Evolutionary conservation across 352 stramenopile genomes (phyloP).

Genomic region (Phytopythium delawarense): DNA sequence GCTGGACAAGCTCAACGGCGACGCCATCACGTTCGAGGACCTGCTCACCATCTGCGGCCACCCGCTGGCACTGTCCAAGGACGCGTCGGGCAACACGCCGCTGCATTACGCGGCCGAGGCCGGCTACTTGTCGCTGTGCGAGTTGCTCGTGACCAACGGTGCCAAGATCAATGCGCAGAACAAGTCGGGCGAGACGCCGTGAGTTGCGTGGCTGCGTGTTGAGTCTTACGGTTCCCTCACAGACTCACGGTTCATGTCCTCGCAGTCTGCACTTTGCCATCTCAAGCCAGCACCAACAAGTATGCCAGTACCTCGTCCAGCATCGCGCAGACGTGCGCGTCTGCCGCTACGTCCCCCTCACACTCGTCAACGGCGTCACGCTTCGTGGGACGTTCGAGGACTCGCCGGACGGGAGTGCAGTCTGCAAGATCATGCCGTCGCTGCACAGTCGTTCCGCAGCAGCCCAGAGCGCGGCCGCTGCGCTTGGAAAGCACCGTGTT

Average conservation of each 20-base stretch:
- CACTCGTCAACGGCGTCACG: conserved; percentile 43
- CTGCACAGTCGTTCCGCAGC: conserved; percentile 36
- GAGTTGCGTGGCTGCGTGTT: too few relatives aligned
- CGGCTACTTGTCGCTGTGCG: conserved; percentile 59
- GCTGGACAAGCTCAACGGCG: conserved; percentile 56
- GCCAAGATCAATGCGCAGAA: conserved; percentile 80
- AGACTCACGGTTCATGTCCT: neutral
- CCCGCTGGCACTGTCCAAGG: conserved; percentile 56
- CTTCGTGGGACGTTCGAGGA: conserved; percentile 63
- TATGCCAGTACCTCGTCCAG: conserved; percentile 58
- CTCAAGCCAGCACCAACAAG: conserved; percentile 63
- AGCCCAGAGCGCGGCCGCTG: conserved; percentile 14
- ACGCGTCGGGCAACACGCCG: conserved; percentile 64
- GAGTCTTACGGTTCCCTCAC: neutral
- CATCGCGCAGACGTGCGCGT: conserved; percentile 63
- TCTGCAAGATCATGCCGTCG: conserved; percentile 61
- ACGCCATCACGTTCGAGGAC: conserved; percentile 50
- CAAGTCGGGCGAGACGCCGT: conserved; percentile 74
- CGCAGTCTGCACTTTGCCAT: conserved; percentile 75
- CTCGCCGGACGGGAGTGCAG: conserved; percentile 32
- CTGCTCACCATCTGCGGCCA: conserved; percentile 70
- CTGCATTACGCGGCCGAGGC: conserved; percentile 77
- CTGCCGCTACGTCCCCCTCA: conserved; percentile 52
- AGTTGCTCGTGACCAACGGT: conserved; percentile 55
- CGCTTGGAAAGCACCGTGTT: conserved; percentile 7